phyloP scores from a whole-genome alignment of 495 filamentous ascomycete genomes.

The Aspergillus saccharolyticus region DNA sequence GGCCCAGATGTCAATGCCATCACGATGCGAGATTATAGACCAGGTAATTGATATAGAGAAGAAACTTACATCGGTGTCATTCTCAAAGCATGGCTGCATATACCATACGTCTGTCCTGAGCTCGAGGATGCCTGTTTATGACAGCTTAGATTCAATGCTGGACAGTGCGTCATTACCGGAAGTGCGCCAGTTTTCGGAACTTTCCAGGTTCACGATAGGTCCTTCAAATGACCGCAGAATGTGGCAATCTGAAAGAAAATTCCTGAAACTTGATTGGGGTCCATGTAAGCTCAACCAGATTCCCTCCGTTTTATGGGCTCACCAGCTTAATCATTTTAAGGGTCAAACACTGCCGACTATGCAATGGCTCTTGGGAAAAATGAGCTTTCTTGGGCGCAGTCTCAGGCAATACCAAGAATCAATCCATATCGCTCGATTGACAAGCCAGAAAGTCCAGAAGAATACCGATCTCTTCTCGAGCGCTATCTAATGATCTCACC shows the following conservation, averaged over 20 bases:
- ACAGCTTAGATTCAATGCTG: too few relatives aligned
- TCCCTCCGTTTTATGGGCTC: background rate
- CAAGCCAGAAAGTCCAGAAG: slow-evolving; percentile 13
- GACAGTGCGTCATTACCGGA: too few relatives aligned
- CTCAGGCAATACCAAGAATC: slow-evolving; percentile 21
- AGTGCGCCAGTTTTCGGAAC: too few relatives aligned
- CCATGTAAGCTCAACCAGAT: background rate
- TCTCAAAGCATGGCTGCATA: background rate
- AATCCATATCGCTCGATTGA: slow-evolving; percentile 21
- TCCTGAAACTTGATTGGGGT: background rate
- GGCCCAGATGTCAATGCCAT: background rate
- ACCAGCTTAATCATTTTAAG: background rate
- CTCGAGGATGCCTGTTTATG: background rate
- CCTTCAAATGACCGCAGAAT: too few relatives aligned
- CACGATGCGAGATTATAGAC: background rate
- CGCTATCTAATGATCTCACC: slow-evolving; percentile 7
- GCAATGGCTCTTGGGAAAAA: slow-evolving; percentile 24
- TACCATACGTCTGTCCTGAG: background rate
- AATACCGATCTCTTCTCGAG: slow-evolving; percentile 15
- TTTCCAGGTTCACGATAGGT: too few relatives aligned
- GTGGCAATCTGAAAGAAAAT: too few relatives aligned
- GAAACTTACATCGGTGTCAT: background rate
- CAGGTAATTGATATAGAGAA: background rate
- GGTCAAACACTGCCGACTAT: slow-evolving; percentile 9
- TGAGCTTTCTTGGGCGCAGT: slow-evolving; percentile 23